phyloP scores from a whole-genome alignment of 768 basidiomycete genomes.

The Brasilioporus rufonigricans region DNA sequence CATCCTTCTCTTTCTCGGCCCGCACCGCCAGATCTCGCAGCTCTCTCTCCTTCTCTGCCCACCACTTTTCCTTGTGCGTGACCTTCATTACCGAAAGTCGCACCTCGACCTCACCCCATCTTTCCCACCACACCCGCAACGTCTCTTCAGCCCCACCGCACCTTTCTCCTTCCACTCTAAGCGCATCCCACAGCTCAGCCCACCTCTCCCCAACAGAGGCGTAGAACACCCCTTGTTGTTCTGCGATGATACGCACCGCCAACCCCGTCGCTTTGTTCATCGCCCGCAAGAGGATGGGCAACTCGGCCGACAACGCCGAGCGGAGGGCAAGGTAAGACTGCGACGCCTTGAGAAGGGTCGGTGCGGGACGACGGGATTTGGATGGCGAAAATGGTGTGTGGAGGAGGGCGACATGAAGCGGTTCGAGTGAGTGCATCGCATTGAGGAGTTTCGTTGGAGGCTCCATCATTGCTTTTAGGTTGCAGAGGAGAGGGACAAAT shows the following conservation, averaged over 20 bases:
- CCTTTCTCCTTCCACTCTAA: constrained; percentile 68
- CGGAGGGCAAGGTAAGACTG: constrained; percentile 76
- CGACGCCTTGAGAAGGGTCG: constrained; percentile 67
- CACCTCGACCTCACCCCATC: constrained; percentile 67
- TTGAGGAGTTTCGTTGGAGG: constrained; percentile 65
- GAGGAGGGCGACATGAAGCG: constrained; percentile 67
- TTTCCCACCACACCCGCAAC: constrained; percentile 61
- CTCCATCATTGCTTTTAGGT: constrained; percentile 56
- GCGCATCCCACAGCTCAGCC: constrained; percentile 82
- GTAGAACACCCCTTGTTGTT: constrained; percentile 62
- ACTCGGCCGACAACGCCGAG: constrained; percentile 66
- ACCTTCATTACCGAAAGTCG: constrained; percentile 40
- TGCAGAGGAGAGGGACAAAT: constrained; percentile 56
- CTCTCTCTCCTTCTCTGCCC: constrained; percentile 29
- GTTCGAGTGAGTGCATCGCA: constrained; percentile 72
- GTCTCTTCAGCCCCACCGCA: constrained; percentile 71
- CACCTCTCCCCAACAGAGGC: constrained; percentile 59
- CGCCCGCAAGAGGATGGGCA: constrained; percentile 60
- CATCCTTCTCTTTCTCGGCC: constrained; percentile 17
- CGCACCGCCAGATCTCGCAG: constrained; percentile 18
- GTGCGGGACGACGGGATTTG: constrained; percentile 55
- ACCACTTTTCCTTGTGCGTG: constrained; percentile 36
- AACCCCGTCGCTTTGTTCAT: constrained; percentile 59
- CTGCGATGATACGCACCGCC: constrained; percentile 50
- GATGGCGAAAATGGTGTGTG: constrained; percentile 61